Base-by-base conservation (phyloP, 2,329 filamentous ascomycete genomes). In the Mariannaea sp. region DNA sequence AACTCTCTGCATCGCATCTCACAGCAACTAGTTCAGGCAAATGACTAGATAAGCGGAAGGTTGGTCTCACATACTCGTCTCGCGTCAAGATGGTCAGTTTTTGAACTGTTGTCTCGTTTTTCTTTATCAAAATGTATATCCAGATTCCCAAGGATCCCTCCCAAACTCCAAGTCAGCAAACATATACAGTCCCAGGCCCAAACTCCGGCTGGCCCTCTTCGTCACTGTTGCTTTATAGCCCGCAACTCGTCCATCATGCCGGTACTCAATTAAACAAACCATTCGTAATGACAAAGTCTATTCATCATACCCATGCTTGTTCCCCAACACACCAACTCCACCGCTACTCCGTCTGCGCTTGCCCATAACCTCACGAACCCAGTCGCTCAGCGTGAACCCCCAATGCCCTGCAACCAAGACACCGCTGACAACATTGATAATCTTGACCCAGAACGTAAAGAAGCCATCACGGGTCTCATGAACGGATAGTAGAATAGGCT, bases 371-470 rank as follows among this genome's bases (percentile, higher is more conserved):
- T 83, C 81, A 35, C 73, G 73, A 2, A 80, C 75, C 89, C 91
- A 96, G 59, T 93, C 89, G 42, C 78, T 86, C 59, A 99, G 77
- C 60, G 92, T 91, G 72, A 90, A 97, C 44, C 89, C 82, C 94
- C 94, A 99, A 59, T 95, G 91, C 2, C 92, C 92, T 1, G 93
- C 91, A 5, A 99, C 94, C 60, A 99, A 77, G 16, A 97, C 91
- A 12, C 94, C 94, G 55, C 86, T 90, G 9, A 97, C 80, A 14
- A 97, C 88, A 73, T 99, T 99, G 60, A 97, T 87, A 44, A 97
- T 75, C 69, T 93, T 86, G 60, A 97, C 81, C 38, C 92, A 56
- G 64, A 99, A 84, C 19, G 82, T 79, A 60, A 96, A 74, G 53
- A 96, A 78, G 36, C 89, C 81, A 52, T 87, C 86, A 68, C 92